phyloP scores from a whole-genome alignment of 148 eudicot genomes.

The Heliamphora exappendiculata region DNA sequence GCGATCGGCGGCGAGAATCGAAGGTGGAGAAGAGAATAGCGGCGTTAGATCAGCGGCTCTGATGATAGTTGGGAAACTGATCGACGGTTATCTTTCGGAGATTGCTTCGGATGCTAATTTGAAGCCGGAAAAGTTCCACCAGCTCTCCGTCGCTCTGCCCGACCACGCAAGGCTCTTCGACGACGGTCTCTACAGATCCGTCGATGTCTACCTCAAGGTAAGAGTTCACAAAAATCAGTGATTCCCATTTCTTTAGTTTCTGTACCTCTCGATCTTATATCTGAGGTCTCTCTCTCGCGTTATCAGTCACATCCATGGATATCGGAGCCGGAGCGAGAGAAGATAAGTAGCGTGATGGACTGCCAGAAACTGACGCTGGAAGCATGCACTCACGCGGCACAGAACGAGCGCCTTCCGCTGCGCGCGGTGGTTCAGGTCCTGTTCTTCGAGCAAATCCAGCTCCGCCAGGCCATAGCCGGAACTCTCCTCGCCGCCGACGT shows the following conservation, averaged over 20 bases:
- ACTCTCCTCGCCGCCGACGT: slow-evolving; percentile 40
- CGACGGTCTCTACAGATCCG: slow-evolving; percentile 87
- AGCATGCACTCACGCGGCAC: slow-evolving; percentile 98
- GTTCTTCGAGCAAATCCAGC: slow-evolving; percentile 95
- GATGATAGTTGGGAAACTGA: slow-evolving; percentile 72
- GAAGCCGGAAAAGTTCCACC: slow-evolving; percentile 51
- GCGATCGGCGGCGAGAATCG: slow-evolving; percentile 25
- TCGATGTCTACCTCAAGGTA: slow-evolving; percentile 92
- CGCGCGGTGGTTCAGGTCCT: slow-evolving; percentile 87
- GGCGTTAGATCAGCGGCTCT: slow-evolving; percentile 39
- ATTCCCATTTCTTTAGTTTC: neutral
- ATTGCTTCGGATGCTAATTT: slow-evolving; percentile 85
- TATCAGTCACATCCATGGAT: slow-evolving; percentile 87
- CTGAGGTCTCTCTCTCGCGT: neutral
- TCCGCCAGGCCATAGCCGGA: slow-evolving; percentile 89
- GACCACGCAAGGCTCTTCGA: slow-evolving; percentile 69
- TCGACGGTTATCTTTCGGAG: slow-evolving; percentile 89
- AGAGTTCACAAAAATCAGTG: neutral
- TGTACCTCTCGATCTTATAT: neutral
- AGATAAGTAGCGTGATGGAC: slow-evolving; percentile 65
- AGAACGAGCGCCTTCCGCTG: slow-evolving; percentile 89
- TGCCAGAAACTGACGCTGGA: slow-evolving; percentile 87
- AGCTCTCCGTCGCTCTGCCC: slow-evolving; percentile 62
- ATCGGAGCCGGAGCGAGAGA: slow-evolving; percentile 67
- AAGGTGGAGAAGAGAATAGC: slow-evolving; percentile 27